Conservation (phyloP, 345 rosid genomes). For the Lepidium didymum region DNA sequence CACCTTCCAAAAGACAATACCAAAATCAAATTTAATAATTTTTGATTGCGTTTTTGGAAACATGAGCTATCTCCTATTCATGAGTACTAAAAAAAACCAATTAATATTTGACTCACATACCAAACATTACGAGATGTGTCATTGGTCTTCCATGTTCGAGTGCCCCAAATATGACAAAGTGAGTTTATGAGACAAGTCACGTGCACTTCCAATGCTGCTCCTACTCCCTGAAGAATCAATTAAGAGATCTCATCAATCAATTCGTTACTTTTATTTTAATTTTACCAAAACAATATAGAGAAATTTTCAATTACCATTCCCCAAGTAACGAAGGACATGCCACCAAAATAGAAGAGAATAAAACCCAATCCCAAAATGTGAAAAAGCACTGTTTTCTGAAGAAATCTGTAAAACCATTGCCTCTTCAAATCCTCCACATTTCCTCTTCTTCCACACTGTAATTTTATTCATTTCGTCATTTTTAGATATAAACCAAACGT, state of each 20-base stretch:
- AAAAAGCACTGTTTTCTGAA: conserved; percentile 48
- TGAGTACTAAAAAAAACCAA: not conserved
- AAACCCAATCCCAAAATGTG: conserved; percentile 60
- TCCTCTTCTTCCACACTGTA: conserved; percentile 67
- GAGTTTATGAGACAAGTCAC: conserved; percentile 83
- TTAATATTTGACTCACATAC: conserved; percentile 22
- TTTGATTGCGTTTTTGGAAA: not conserved
- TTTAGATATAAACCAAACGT: not conserved
- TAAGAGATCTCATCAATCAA: too few species aligned
- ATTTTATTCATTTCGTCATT: not conserved
- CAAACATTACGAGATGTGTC: conserved; percentile 83
- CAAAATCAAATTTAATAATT: too few species aligned
- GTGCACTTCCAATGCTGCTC: conserved; percentile 58
- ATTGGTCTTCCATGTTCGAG: conserved; percentile 70
- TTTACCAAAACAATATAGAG: not conserved
- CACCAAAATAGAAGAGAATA: conserved; percentile 57
- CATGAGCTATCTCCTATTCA: conserved; percentile 4
- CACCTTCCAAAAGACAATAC: conserved; percentile 35
- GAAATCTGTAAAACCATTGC: conserved; percentile 66
- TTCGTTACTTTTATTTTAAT: not conserved
- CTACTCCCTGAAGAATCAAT: conserved; percentile 41
- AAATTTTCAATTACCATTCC: conserved; percentile 58
- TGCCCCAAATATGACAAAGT: conserved; percentile 89
- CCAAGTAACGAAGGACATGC: conserved; percentile 75
- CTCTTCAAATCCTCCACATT: conserved; percentile 85